Percentiles rank a stretch among this genome's conserved stretches.
These are phyloP conservation scores for Cymbidium sinense DNA, from an alignment of 106 monocot species.

Conservation along the genomic window DNA sequence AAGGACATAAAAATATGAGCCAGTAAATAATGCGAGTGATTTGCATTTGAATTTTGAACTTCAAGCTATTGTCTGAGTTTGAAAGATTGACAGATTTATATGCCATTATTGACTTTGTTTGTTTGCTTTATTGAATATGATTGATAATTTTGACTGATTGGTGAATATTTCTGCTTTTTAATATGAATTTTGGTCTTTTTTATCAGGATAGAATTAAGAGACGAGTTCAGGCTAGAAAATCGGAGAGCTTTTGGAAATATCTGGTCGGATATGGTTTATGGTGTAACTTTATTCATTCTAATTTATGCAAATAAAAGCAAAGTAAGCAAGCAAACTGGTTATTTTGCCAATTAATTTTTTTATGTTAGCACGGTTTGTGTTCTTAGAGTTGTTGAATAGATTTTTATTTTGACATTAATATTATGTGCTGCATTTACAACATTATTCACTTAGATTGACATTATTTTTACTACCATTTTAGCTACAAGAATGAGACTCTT, in stretches of 20 bases:
- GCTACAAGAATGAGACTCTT: too few species aligned
- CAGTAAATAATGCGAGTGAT: too few species aligned
- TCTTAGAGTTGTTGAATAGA: background rate
- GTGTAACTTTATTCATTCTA: slow-evolving; percentile 68
- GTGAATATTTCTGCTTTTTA: background rate
- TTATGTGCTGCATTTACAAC: background rate
- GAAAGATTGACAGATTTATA: background rate
- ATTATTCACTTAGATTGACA: too few species aligned
- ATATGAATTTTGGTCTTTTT: background rate
- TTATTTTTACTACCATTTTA: too few species aligned
- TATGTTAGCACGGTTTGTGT: background rate
- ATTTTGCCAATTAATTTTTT: slow-evolving; percentile 1
- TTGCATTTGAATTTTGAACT: too few species aligned
- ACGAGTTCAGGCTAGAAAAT: slow-evolving; percentile 93
- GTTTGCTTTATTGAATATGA: background rate
- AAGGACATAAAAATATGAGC: too few species aligned
- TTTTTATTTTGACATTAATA: background rate
- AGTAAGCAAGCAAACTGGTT: slow-evolving; percentile 34
- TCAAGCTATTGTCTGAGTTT: too few species aligned
- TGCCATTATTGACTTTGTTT: too few species aligned
- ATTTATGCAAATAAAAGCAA: slow-evolving; percentile 76
- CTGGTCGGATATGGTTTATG: slow-evolving; percentile 89
- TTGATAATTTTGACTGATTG: background rate
- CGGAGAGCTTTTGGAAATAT: slow-evolving; percentile 93
- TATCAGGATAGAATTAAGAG: slow-evolving; percentile 91